These are phyloP conservation scores for Colletotrichum graminicola DNA, from an alignment of 2,329 filamentous ascomycete species.

Conservation along the genomic window DNA sequence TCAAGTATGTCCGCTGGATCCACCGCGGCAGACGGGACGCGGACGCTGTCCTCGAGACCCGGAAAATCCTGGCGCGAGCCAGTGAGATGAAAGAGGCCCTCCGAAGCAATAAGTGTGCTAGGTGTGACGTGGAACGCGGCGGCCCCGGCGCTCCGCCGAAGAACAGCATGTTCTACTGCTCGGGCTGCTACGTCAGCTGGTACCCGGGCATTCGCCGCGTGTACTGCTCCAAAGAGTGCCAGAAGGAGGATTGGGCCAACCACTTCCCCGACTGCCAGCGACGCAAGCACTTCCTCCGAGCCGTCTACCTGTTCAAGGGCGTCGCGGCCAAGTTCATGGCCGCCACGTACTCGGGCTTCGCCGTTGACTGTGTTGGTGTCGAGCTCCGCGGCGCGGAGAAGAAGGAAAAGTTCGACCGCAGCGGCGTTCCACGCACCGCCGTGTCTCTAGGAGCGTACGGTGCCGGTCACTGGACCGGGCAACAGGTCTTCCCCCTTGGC, in stretches of 20 bases:
- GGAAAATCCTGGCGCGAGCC: not conserved
- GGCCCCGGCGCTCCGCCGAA: not conserved
- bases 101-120: constrained; percentile 5
- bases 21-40: constrained; percentile 30
- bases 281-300: constrained; percentile 37
- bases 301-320: constrained; percentile 15
- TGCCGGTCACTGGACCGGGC: constrained; percentile 20
- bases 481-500: constrained; percentile 4
- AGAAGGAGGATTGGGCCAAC: constrained; percentile 25
- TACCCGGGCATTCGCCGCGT: constrained; percentile 11
- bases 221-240: constrained; percentile 38
- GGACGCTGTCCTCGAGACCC: not conserved
- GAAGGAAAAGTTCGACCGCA: not conserved
- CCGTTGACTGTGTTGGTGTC: not conserved
- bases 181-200: constrained; percentile 30
- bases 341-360: constrained; percentile 24
- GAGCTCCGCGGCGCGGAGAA: not conserved
- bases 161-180: constrained; percentile 23
- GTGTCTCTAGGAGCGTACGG: constrained; percentile 1
- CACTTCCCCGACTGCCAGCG: constrained; percentile 34
- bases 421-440: constrained; percentile 4
- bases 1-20: constrained; percentile 34
- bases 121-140: constrained; percentile 3
- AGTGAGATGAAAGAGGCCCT: not conserved
- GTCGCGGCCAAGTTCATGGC: constrained; percentile 30